Evolutionary conservation across 225 moss, liverwort and hornwort genomes (phyloP).

Genomic region (Takakia lepidozioides): DNA sequence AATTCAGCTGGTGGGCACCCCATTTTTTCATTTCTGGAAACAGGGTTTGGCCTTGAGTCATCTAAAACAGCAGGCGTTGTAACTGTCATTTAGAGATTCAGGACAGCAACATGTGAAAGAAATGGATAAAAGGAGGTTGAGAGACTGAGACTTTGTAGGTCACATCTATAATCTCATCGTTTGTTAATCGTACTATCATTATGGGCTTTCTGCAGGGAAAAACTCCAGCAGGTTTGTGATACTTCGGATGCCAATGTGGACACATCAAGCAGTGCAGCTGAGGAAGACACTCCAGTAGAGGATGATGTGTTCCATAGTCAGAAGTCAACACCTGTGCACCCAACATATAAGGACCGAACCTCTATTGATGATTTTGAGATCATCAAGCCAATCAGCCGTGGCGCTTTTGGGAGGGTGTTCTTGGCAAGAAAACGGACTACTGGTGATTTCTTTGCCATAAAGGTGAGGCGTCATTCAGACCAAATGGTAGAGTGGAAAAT

Average conservation of each 20-base stretch:
- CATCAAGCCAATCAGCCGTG: slow-evolving; percentile 96
- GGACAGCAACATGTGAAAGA: no score
- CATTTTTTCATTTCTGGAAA: no score
- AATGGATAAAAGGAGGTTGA: no score
- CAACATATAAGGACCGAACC: slow-evolving; percentile 85
- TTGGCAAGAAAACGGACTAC: slow-evolving; percentile 88
- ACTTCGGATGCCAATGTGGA: slow-evolving; percentile 59
- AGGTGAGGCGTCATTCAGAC: no score
- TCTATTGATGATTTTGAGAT: slow-evolving; percentile 97
- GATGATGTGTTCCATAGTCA: slow-evolving; percentile 64
- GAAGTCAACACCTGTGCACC: slow-evolving; percentile 78
- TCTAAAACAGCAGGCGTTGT: no score
- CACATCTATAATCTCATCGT: no score
- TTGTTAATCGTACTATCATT: no score
- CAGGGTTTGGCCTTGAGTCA: no score
- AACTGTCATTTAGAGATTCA: no score
- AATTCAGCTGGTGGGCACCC: no score
- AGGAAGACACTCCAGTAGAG: slow-evolving; percentile 49
- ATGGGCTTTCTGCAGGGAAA: slow-evolving; percentile 62
- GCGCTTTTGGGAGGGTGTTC: slow-evolving; percentile 97
- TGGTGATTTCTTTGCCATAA: slow-evolving; percentile 97
- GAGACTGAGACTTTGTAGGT: no score
- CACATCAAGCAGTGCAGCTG: slow-evolving; percentile 37
- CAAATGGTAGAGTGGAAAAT: no score
- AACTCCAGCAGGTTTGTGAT: slow-evolving; percentile 64